Evolutionary conservation across 1,284 basidiomycete genomes (phyloP).

Genomic region (Gymnopus androsaceus): DNA sequence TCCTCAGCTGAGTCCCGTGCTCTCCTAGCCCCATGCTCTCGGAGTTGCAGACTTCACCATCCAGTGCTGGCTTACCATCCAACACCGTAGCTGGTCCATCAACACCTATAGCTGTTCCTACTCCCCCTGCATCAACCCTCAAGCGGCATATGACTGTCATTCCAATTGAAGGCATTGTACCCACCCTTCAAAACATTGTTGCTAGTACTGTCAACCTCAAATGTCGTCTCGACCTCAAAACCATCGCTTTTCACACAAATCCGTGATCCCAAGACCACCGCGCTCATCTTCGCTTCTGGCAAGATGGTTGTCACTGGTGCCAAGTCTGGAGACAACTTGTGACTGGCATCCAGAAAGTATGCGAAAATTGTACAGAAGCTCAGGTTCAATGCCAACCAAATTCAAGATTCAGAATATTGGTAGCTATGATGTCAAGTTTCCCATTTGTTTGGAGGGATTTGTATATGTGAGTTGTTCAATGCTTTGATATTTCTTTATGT

Average conservation of each 20-base stretch:
- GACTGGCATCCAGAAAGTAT: constrained; percentile 97
- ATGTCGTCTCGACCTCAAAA: constrained; percentile 96
- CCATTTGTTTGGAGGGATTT: constrained; percentile 96
- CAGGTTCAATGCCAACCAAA: constrained; percentile 98
- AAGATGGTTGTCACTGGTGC: constrained; percentile 99
- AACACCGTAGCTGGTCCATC: constrained; percentile 37
- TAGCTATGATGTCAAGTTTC: constrained; percentile 98
- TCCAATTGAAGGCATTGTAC: constrained; percentile 92
- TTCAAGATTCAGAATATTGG: constrained; percentile 99
- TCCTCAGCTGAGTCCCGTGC: constrained; percentile 23
- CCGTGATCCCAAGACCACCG: constrained; percentile 99
- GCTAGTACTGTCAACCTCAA: constrained; percentile 99
- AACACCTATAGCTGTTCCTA: constrained; percentile 17
- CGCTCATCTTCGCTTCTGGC: constrained; percentile 98
- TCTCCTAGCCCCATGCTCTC: constrained; percentile 11
- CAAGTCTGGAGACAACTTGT: constrained; percentile 97
- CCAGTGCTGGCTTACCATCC: constrained; percentile 13
- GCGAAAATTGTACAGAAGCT: constrained; percentile 99
- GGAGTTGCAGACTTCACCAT: constrained; percentile 48
- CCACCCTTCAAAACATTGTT: constrained; percentile 97
- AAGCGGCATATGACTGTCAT: constrained; percentile 92
- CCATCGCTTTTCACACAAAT: constrained; percentile 98
- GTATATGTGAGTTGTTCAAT: constrained; percentile 82
- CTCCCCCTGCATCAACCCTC: constrained; percentile 67
- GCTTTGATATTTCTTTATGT: not conserved